These are phyloP conservation scores for Herpetospermum pedunculosum DNA, from an alignment of 306 rosid genomes.

Conservation along the genomic window DNA sequence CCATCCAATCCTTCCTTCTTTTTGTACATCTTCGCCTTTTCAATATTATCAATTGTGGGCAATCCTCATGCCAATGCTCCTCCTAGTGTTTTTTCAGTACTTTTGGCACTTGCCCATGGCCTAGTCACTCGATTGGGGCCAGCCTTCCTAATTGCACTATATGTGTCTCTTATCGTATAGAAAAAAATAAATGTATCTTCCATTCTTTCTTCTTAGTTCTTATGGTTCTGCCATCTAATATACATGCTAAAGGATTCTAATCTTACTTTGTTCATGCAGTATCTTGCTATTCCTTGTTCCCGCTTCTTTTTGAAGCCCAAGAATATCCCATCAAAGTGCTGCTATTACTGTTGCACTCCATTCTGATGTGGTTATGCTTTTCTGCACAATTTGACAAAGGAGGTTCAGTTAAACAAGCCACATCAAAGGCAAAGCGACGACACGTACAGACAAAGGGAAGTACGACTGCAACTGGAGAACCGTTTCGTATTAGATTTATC, in stretches of 20 bases:
- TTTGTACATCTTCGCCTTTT: background rate
- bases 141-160: background rate
- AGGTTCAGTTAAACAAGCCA: conserved; percentile 15
- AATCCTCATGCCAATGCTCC: background rate
- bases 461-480: conserved; percentile 10
- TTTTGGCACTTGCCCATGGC: background rate
- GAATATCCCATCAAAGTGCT: conserved; percentile 76
- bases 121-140: background rate
- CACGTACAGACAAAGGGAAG: conserved; percentile 11
- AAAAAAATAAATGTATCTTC: background rate
- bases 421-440: conserved; percentile 13
- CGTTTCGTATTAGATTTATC: conserved; percentile 34
- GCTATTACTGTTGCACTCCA: conserved; percentile 51
- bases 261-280: conserved; percentile 35
- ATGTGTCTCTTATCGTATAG: background rate
- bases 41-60: background rate
- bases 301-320: conserved; percentile 64
- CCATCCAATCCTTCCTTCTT: background rate
- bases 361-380: conserved; percentile 64
- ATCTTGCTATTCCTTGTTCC: conserved; percentile 79
- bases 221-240: background rate
- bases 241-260: background rate
- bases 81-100: background rate
- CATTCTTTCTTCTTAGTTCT: background rate
- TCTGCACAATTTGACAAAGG: conserved; percentile 41